Percentiles rank a stretch among this genome's conserved stretches.
Evolutionary conservation across 805 yeast species (phyloP).

Genomic region (Spathaspora arborariae): DNA sequence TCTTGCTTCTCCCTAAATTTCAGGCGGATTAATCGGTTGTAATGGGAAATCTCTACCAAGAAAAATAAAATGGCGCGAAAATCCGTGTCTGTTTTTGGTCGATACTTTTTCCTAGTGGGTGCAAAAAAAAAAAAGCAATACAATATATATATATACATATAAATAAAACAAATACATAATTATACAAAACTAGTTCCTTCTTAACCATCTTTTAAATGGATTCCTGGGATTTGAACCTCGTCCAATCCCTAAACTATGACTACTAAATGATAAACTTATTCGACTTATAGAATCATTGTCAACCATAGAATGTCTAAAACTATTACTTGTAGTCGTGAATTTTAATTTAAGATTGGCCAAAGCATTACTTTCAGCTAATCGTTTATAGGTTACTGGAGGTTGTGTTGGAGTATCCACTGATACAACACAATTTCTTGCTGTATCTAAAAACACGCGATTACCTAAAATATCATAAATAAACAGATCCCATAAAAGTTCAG

Average conservation of each 20-base stretch:
- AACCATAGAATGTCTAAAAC: background rate
- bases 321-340: constrained; percentile 13
- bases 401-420: constrained; percentile 24
- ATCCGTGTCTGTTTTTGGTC: background rate
- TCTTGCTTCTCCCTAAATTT: background rate
- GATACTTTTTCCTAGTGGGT: background rate
- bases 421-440: constrained; percentile 26
- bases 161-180: background rate
- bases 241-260: constrained; percentile 18
- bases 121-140: background rate
- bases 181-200: constrained; percentile 11
- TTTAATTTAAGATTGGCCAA: constrained; percentile 27
- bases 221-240: constrained; percentile 25
- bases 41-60: too few species aligned
- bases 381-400: constrained; percentile 23
- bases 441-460: constrained; percentile 26
- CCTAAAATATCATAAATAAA: constrained; percentile 29
- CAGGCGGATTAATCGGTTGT: background rate
- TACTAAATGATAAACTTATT: constrained; percentile 18
- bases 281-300: constrained; percentile 1
- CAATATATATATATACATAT: background rate
- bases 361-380: constrained; percentile 28
- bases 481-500: constrained; percentile 31
- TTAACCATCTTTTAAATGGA: constrained; percentile 40
- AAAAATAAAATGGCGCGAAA: too few species aligned